Evolutionary conservation across 176 grass and related monocot genomes (phyloP).

Genomic region (Olyra latifolia): DNA sequence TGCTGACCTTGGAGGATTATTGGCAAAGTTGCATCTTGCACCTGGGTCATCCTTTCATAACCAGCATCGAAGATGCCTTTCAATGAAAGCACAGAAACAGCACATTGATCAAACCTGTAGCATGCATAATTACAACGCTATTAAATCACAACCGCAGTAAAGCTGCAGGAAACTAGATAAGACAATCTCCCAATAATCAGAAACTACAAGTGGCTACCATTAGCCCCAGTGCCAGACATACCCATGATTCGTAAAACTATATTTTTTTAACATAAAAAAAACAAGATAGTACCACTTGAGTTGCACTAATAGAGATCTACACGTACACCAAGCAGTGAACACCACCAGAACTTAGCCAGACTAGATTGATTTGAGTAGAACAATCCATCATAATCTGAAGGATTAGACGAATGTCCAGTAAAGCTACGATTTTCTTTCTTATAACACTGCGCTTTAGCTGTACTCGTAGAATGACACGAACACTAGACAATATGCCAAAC

Average conservation of each 20-base stretch:
- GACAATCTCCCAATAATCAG: neutral
- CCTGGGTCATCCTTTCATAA: constrained; percentile 73
- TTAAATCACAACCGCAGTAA: neutral
- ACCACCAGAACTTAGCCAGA: neutral
- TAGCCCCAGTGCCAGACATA: neutral
- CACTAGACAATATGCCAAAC: neutral
- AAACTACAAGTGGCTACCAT: neutral
- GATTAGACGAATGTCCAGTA: neutral
- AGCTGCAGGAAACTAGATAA: neutral
- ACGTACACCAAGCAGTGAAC: neutral
- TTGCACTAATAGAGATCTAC: neutral
- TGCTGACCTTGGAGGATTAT: constrained; percentile 59
- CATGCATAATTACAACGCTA: constrained; percentile 7
- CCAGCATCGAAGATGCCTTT: constrained; percentile 60
- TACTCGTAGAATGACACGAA: neutral
- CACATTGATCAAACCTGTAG: constrained; percentile 67
- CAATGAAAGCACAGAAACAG: constrained; percentile 54
- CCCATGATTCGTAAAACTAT: neutral
- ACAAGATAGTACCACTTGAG: neutral
- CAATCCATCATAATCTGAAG: neutral
- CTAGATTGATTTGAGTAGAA: neutral
- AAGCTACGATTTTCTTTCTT: neutral
- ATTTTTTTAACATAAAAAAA: neutral
- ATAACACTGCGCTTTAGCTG: neutral
- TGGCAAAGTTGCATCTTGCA: constrained; percentile 72